A percentile compares a stretch with the other conserved stretches of the same genome.
These are phyloP conservation scores for Dianthus caryophyllus DNA, from an alignment of 148 eudicot genomes.

Conservation along the genomic window DNA sequence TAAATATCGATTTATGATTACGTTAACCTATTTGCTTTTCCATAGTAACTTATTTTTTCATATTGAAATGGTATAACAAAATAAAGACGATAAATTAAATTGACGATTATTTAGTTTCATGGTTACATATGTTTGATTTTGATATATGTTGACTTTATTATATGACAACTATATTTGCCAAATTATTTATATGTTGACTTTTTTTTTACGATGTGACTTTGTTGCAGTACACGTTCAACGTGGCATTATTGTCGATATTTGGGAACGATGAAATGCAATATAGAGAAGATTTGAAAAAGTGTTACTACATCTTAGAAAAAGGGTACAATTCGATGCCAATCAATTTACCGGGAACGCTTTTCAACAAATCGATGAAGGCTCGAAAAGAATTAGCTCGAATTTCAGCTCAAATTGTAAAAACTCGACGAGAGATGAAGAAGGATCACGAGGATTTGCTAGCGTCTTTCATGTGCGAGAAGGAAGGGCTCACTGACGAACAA, in stretches of 20 bases:
- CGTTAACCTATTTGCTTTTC: too few relatives aligned
- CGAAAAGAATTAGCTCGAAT: constrained; percentile 70
- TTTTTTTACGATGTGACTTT: constrained; percentile 12
- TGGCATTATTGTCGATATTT: constrained; percentile 81
- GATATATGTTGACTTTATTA: constrained; percentile 3
- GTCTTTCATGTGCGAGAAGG: constrained; percentile 77
- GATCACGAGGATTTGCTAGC: constrained; percentile 55
- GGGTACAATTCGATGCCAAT: constrained; percentile 97
- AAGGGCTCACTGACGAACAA: constrained; percentile 74
- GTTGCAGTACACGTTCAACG: constrained; percentile 86
- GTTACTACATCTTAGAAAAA: constrained; percentile 73
- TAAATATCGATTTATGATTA: too few relatives aligned
- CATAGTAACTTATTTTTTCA: too few relatives aligned
- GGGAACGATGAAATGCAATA: constrained; percentile 73
- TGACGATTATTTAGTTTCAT: too few relatives aligned
- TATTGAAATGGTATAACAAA: too few relatives aligned
- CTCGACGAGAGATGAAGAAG: constrained; percentile 42
- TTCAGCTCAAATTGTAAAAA: constrained; percentile 50
- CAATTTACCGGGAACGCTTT: constrained; percentile 84
- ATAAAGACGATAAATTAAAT: too few relatives aligned
- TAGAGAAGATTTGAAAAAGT: constrained; percentile 79
- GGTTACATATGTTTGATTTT: too few relatives aligned
- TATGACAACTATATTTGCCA: neutral
- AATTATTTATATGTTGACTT: constrained; percentile 13
- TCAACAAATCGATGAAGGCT: constrained; percentile 87